Base-by-base conservation (phyloP, 202 grass and related monocot genomes). In the Eragrostis tef region DNA sequence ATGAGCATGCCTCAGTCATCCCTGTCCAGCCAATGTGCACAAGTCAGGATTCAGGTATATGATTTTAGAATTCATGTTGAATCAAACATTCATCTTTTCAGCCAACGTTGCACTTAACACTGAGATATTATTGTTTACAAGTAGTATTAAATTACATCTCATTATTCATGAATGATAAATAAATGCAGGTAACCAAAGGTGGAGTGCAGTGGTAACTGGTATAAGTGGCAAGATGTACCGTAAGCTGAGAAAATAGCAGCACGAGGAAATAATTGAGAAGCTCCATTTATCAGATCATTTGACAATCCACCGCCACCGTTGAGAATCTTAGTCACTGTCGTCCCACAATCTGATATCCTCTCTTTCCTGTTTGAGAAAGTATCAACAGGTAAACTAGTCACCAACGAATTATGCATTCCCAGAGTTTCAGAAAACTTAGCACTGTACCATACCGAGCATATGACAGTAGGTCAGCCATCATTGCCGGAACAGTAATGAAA, bases 1-100 rank as follows among this genome's bases (percentile, higher is more conserved):
- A 98, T 78, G 95, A 98, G 26, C 92, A 98, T 67, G 92, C 80
- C 34, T 98, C 95, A 2, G 95, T 98, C 95, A 98, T 94, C 24
- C 95, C 95, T 98, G 81, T 83, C 21, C 21, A 59, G 9, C 3
- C 56, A 56, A 39, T 50, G 10, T 73, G 15, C 2, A 31, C 27
- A 49, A 54, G 26, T 10, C 4, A 65, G 64, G 9, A 51, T 17
- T 10, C 4, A 65, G 64, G 9, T 36, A 14, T 27, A 52, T 36
- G 61, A 17, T 54, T 82, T 24, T 25, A 52, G 8, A 70, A 5
- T 22, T 41, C 75, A 39, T 74, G 26, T 36, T 47, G 10, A 2
- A 12, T 24, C 5, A 65, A 12, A 13, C 17, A 17, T 42, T 42
- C 16, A 66, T 12, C 26, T 54, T 15, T 11, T 36, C 24, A 72